Conservation (phyloP, 176 grass and related monocot genomes). For the Ananas comosus region DNA sequence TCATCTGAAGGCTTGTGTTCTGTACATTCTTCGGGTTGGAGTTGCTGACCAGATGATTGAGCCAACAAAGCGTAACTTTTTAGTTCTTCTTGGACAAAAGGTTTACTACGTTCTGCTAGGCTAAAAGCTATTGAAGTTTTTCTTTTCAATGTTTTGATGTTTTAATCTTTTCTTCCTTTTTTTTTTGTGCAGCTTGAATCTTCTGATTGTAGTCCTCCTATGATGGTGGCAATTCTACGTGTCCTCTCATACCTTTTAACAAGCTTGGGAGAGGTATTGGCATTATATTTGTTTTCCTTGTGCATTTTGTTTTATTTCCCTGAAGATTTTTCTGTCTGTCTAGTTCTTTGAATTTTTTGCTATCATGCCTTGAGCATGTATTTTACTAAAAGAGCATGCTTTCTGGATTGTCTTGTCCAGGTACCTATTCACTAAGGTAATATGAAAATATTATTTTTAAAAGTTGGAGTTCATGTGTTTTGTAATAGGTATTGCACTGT, state of each 20-base stretch:
- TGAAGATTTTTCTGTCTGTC: background rate
- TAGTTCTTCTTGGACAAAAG: conserved; percentile 88
- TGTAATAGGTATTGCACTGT: too few species aligned
- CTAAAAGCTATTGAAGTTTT: conserved; percentile 9
- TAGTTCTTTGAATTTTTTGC: background rate
- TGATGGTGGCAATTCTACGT: conserved; percentile 61
- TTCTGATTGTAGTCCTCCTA: conserved; percentile 59
- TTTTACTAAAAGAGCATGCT: background rate
- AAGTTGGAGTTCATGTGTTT: too few species aligned
- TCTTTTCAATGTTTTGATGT: conserved; percentile 1
- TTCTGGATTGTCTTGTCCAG: background rate
- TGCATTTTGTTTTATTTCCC: background rate
- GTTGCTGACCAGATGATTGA: conserved; percentile 88
- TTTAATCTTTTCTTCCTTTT: conserved; percentile 9
- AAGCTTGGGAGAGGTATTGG: conserved; percentile 76
- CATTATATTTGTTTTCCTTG: conserved; percentile 1
- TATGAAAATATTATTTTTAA: background rate
- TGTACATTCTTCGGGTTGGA: conserved; percentile 91
- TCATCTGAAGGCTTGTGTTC: conserved; percentile 67
- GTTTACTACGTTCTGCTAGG: conserved; percentile 32
- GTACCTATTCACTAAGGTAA: background rate
- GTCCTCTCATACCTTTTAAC: conserved; percentile 88
- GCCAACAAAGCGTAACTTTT: conserved; percentile 67
- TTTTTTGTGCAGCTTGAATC: conserved; percentile 67
- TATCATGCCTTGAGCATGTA: conserved; percentile 1